phyloP scores from a whole-genome alignment of 257 asterid species.

The Catharanthus roseus region DNA sequence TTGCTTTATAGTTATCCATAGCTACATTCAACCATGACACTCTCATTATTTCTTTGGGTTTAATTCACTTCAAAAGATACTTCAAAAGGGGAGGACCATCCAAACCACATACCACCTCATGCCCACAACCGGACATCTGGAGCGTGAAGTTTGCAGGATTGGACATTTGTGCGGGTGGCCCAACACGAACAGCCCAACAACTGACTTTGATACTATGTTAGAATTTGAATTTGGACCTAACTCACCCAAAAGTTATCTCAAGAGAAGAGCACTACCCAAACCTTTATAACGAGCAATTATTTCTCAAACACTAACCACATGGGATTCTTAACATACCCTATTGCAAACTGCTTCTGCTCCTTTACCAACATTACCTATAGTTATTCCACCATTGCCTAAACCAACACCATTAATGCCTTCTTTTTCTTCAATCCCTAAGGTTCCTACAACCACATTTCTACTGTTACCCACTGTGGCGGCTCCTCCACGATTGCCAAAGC shows the following conservation, averaged over 20 bases:
- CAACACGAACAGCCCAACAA: too few species aligned
- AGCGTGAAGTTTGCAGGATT: too few species aligned
- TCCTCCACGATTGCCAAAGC: background rate
- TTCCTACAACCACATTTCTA: background rate
- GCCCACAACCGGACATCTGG: too few species aligned
- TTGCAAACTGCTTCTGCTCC: conserved; percentile 6
- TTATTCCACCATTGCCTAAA: conserved; percentile 14
- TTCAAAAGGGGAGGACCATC: too few species aligned
- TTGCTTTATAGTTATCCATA: conserved; percentile 8
- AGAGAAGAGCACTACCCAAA: too few species aligned
- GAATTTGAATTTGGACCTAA: too few species aligned
- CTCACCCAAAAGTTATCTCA: too few species aligned
- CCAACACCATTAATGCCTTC: background rate
- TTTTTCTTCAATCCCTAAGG: background rate
- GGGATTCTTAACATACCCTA: conserved; percentile 14
- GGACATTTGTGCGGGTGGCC: too few species aligned
- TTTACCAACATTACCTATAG: conserved; percentile 5
- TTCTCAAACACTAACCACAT: conserved; percentile 14
- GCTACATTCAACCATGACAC: conserved; percentile 1
- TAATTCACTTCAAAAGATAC: too few species aligned
- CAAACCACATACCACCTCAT: too few species aligned
- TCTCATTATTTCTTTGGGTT: conserved; percentile 10
- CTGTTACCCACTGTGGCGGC: background rate
- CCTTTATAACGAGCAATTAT: background rate
- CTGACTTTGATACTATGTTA: too few species aligned